A percentile compares a stretch with the other conserved stretches of the same genome.
These are phyloP conservation scores for Chlorella sp. DNA, from an alignment of 139 green algal genomes.

Conservation along the genomic window DNA sequence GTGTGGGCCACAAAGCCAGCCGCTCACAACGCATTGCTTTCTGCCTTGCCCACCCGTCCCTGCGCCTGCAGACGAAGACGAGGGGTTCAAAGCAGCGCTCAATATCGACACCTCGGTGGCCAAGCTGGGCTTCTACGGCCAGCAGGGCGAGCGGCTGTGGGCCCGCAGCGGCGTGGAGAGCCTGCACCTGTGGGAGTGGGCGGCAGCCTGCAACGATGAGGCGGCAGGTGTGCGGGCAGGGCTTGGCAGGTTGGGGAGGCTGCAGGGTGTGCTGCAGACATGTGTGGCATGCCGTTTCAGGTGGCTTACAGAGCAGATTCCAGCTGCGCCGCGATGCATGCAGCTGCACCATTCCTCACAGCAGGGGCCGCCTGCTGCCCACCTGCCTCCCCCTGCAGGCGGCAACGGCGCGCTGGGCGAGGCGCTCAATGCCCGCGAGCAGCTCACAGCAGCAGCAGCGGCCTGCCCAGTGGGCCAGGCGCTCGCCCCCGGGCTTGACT, in stretches of 20 bases:
- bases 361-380: neutral
- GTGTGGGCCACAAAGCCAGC: too few species aligned
- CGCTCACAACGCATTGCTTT: too few species aligned
- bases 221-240: slow-evolving; percentile 42
- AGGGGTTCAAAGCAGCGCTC: slow-evolving; percentile 74
- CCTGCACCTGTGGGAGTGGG: slow-evolving; percentile 88
- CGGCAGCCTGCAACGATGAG: slow-evolving; percentile 60
- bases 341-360: too few species aligned
- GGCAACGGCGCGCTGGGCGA: slow-evolving; percentile 62
- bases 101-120: slow-evolving; percentile 79
- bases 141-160: slow-evolving; percentile 60
- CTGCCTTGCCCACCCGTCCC: neutral
- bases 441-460: slow-evolving; percentile 28
- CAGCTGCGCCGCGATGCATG: too few species aligned
- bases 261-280: neutral
- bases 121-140: slow-evolving; percentile 77
- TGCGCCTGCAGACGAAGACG: slow-evolving; percentile 65
- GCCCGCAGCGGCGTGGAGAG: slow-evolving; percentile 72
- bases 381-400: slow-evolving; percentile 17
- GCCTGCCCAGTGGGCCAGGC: slow-evolving; percentile 2
- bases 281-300: neutral
- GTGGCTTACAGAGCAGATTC: too few species aligned
- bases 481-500: slow-evolving; percentile 56
- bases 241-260: neutral
- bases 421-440: slow-evolving; percentile 52